Evolutionary conservation across 345 rosid species (phyloP).

Genomic region (Alliaria petiolata): DNA sequence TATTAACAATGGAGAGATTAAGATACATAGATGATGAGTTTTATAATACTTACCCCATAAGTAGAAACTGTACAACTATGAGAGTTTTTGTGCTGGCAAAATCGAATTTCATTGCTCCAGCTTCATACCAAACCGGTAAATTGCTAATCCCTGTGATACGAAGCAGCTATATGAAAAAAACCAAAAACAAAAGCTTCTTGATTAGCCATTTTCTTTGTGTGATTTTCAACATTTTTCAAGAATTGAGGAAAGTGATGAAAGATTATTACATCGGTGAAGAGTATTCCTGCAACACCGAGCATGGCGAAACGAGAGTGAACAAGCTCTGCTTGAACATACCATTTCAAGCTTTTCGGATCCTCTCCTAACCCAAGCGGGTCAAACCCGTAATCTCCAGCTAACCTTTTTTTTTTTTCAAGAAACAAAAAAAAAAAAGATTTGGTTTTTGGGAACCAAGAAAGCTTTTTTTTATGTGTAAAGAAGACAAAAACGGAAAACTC

Average conservation of each 20-base stretch:
- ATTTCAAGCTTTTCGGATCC: conserved; percentile 79
- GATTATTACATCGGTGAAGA: conserved; percentile 68
- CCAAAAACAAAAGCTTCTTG: neutral
- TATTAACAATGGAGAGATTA: neutral
- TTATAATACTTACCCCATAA: conserved; percentile 73
- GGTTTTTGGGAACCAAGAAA: neutral
- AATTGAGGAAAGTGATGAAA: neutral
- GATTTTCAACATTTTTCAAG: neutral
- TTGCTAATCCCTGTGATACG: conserved; percentile 64
- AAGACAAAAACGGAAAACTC: conserved; percentile 25
- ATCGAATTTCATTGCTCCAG: conserved; percentile 75
- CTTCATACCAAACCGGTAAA: conserved; percentile 94
- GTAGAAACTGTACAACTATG: conserved; percentile 60
- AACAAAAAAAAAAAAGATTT: neutral
- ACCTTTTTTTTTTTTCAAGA: conserved; percentile 34
- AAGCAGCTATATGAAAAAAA: conserved; percentile 52
- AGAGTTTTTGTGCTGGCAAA: conserved; percentile 74
- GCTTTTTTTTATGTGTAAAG: neutral
- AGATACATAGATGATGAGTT: neutral
- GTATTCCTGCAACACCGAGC: conserved; percentile 93
- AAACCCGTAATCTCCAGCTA: conserved; percentile 87
- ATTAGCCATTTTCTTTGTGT: neutral
- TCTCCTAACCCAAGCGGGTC: conserved; percentile 96
- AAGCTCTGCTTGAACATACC: conserved; percentile 97
- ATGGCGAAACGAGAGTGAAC: conserved; percentile 92